These are phyloP conservation scores for Chalciporus pseudorubinellus DNA, from an alignment of 768 basidiomycete genomes.

Conservation along the genomic window DNA sequence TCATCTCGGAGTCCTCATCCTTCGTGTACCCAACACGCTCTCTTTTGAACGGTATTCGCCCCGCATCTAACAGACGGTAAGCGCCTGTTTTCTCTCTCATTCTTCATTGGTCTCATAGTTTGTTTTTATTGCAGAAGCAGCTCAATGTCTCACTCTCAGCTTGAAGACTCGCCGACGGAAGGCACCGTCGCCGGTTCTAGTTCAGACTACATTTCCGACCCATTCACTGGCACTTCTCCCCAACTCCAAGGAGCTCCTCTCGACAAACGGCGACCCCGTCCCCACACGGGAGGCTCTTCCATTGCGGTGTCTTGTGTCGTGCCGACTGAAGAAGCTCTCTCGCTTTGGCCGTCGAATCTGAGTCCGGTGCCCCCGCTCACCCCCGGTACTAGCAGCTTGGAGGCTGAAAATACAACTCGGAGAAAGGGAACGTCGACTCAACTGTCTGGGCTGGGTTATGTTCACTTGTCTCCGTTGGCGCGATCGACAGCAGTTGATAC, in stretches of 20 bases:
- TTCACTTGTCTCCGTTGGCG: slow-evolving; percentile 40
- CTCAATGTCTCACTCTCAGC: background rate
- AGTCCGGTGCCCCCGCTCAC: background rate
- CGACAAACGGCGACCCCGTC: background rate
- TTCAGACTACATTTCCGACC: background rate
- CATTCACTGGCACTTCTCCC: too few species aligned
- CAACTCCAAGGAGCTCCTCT: background rate
- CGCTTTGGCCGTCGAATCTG: too few species aligned
- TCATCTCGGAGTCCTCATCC: background rate
- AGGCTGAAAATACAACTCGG: background rate
- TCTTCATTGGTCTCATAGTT: too few species aligned
- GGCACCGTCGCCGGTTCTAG: too few species aligned
- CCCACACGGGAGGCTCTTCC: background rate
- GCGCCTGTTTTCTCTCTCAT: background rate
- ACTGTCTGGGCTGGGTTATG: slow-evolving; percentile 39
- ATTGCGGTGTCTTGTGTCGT: background rate
- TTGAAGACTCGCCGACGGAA: background rate
- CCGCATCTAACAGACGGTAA: slow-evolving; percentile 16
- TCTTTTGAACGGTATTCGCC: slow-evolving; percentile 38
- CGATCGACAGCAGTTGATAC: slow-evolving; percentile 5
- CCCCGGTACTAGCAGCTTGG: background rate
- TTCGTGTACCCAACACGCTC: slow-evolving; percentile 44
- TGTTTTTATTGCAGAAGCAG: background rate
- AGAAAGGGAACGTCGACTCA: too few species aligned
- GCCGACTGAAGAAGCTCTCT: background rate